Percentiles rank a stretch among this genome's conserved stretches.
These are phyloP conservation scores for Hymenoscyphus albidus DNA, from an alignment of 2,329 filamentous ascomycete genomes.

Conservation along the genomic window DNA sequence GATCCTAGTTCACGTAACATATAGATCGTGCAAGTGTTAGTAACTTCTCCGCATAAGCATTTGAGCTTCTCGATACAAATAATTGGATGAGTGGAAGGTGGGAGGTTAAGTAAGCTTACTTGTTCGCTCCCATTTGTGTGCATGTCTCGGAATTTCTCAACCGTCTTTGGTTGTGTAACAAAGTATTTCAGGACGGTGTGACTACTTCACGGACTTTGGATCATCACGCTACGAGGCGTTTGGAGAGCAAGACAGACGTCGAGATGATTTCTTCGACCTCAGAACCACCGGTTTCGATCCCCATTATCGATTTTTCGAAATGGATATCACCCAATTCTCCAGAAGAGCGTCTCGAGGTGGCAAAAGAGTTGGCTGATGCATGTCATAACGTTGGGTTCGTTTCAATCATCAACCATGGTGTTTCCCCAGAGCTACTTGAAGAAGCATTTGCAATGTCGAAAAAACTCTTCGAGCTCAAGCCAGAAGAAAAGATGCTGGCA, in stretches of 20 bases:
- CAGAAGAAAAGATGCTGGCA: constrained; percentile 45
- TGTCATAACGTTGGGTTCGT: constrained; percentile 45
- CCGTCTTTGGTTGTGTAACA: not conserved
- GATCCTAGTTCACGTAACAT: not conserved
- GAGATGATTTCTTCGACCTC: not conserved
- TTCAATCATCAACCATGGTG: constrained; percentile 46
- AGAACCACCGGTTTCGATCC: constrained; percentile 14
- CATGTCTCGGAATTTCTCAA: not conserved
- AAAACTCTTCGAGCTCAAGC: constrained; percentile 42
- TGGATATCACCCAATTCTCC: constrained; percentile 19
- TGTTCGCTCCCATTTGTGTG: not conserved
- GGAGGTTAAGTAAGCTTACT: not conserved
- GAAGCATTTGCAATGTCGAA: constrained; percentile 44
- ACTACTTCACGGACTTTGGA: not conserved
- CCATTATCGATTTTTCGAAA: constrained; percentile 27
- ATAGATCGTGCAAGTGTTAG: not conserved
- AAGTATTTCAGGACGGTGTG: not conserved
- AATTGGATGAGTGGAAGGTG: not conserved
- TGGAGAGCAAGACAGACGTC: not conserved
- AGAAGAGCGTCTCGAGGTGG: constrained; percentile 34
- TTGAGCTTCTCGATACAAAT: not conserved
- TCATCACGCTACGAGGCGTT: not conserved
- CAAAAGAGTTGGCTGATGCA: constrained; percentile 40
- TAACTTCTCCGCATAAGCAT: not conserved
- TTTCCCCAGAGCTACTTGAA: constrained; percentile 38